phyloP scores from a whole-genome alignment of 352 stramenopile species.

The Globisporangium cystogenes region DNA sequence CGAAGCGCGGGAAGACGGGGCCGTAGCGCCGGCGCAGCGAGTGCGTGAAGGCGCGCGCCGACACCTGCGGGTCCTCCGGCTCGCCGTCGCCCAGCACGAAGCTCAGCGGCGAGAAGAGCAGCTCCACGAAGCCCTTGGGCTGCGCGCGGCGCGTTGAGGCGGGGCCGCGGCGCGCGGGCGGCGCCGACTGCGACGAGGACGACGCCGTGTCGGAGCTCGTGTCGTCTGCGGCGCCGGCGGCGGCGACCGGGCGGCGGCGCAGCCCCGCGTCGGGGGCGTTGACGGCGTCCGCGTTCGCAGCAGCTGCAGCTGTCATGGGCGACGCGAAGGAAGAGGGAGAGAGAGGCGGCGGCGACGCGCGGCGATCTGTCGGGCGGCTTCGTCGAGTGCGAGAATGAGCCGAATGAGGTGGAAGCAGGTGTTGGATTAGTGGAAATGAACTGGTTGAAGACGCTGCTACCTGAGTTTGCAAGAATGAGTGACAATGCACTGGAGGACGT shows the following conservation, averaged over 20 bases:
- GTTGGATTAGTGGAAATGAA: too few relatives aligned
- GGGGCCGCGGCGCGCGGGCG: neutral
- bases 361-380: too few relatives aligned
- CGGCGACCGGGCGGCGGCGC: conserved; percentile 26
- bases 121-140: conserved; percentile 63
- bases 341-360: neutral
- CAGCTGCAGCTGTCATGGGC: conserved; percentile 16
- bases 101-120: conserved; percentile 70
- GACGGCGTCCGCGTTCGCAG: conserved; percentile 7
- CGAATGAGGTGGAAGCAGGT: too few relatives aligned
- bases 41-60: conserved; percentile 52
- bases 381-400: too few relatives aligned
- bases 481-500: too few relatives aligned
- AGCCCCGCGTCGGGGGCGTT: conserved; percentile 11
- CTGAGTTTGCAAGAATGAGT: too few relatives aligned
- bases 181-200: conserved; percentile 8
- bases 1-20: conserved; percentile 57
- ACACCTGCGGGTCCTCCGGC: conserved; percentile 52
- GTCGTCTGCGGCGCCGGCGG: conserved; percentile 5
- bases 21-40: conserved; percentile 53
- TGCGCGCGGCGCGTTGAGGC: neutral
- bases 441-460: too few relatives aligned
- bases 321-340: neutral
- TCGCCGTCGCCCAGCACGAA: conserved; percentile 69
- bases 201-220: conserved; percentile 10